These are phyloP conservation scores for Alternaria brassicicola DNA, from an alignment of 2,329 filamentous ascomycete genomes.

Conservation along the genomic window DNA sequence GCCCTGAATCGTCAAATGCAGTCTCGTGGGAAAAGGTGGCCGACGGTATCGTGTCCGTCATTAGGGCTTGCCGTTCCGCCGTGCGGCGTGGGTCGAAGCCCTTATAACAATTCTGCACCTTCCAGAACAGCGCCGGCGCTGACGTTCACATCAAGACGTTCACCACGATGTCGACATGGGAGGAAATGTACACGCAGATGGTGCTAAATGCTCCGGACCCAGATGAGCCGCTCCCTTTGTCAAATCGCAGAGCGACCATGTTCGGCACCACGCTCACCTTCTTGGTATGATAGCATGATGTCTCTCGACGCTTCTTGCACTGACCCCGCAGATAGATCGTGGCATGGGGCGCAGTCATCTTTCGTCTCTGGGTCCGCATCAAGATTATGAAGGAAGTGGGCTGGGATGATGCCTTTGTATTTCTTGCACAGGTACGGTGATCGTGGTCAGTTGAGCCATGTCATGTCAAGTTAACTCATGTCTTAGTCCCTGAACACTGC, in stretches of 20 bases:
- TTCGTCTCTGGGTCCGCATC: constrained; percentile 40
- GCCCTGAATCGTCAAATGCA: constrained; percentile 6
- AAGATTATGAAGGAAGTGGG: constrained; percentile 39
- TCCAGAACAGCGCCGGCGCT: constrained; percentile 6
- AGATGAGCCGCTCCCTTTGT: constrained; percentile 35
- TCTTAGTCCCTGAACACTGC: constrained; percentile 33
- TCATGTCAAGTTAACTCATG: constrained; percentile 1
- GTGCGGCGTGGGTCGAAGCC: background rate
- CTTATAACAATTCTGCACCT: constrained; percentile 3
- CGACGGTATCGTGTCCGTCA: constrained; percentile 5
- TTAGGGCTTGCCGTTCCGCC: constrained; percentile 8
- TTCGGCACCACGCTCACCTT: constrained; percentile 35
- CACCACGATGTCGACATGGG: constrained; percentile 23
- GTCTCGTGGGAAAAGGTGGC: background rate
- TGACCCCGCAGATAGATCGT: constrained; percentile 28
- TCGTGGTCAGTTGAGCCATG: background rate
- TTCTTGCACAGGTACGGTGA: constrained; percentile 35
- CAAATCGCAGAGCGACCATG: constrained; percentile 36
- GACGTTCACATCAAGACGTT: constrained; percentile 3
- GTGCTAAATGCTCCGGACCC: constrained; percentile 32
- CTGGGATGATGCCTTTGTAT: constrained; percentile 46
- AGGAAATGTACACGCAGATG: constrained; percentile 25
- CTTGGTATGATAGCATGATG: constrained; percentile 23
- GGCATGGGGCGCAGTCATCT: constrained; percentile 35
- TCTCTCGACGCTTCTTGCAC: background rate